Base-by-base conservation (phyloP, 495 filamentous ascomycete genomes). In the Penicillium angulare region DNA sequence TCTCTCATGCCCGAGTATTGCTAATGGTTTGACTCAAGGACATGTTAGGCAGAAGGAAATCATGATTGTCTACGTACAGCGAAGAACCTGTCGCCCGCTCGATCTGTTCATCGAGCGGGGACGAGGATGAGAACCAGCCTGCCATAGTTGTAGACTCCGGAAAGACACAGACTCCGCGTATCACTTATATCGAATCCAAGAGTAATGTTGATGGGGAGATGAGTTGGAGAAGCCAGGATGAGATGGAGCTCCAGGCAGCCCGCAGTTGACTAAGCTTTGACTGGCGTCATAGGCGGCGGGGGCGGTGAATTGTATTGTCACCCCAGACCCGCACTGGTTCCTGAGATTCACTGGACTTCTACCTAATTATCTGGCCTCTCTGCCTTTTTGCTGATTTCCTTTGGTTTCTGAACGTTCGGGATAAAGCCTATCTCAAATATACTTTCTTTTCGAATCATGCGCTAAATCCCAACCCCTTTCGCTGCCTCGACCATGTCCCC, bases 51-150 rank as follows among this genome's bases (percentile, higher is more conserved):
- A 53, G 29, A 44, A 51, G 47, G 43, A 32, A 39, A 12, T 22
- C 12, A n/a, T 21, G 32, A 27, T 1, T 22, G 39, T 35, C 36
- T 36, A 67, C 69, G 36, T 85, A 95, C 88, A 98, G 80, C 61
- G 90, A 96, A 54, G 90, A 96, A 27, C 86, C 84, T 13, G 93
- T 98, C 35, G 93, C 93, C 68, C 86, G 87, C 65, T 96, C 93
- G 57, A 98, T 87, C 76, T 97, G 93, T 67, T 95, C 90, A 68
- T 98, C 95, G 66, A 98, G 82, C 64, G 90, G 89, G 39, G 83
- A 88, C 64, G 86, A 86, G 43, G 87, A 89, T 34, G 86, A 88
- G 76, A 93, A 96, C 89, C 93, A 97, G 62, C 90, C 83, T 54
- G 87, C 80, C 89, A 96, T 95, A 75, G 77, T 87, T n/a, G 34